A percentile compares a stretch with the other conserved stretches of the same genome.
Evolutionary conservation across 208 protist species (phyloP).

Genomic region (Leishmania turanica): DNA sequence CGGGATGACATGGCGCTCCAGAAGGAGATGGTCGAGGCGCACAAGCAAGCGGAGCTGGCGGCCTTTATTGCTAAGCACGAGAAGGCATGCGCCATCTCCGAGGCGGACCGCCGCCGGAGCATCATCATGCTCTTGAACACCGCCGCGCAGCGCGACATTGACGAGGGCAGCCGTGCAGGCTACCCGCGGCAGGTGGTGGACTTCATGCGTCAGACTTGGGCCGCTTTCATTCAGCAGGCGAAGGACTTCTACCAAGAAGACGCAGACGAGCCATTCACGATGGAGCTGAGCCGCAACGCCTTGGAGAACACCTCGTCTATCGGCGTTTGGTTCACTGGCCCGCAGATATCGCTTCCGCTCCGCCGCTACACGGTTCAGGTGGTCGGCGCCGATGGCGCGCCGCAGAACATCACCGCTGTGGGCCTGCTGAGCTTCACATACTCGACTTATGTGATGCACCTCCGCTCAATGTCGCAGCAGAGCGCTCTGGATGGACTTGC

Average conservation of each 20-base stretch:
- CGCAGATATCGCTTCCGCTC: conserved; percentile 64
- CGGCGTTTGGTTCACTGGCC: conserved; percentile 70
- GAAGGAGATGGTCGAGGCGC: conserved; percentile 20
- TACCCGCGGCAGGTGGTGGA: conserved; percentile 44
- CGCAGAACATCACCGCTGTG: conserved; percentile 55
- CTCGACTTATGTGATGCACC: conserved; percentile 80
- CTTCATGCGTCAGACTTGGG: conserved; percentile 67
- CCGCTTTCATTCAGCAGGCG: conserved; percentile 52
- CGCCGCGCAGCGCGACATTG: conserved; percentile 53
- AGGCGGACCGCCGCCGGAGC: conserved; percentile 35
- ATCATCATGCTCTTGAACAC: conserved; percentile 49
- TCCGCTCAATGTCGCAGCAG: conserved; percentile 49
- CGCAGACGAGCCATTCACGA: conserved; percentile 9
- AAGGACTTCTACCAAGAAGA: conserved; percentile 42
- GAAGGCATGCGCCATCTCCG: conserved; percentile 22
- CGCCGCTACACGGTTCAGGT: conserved; percentile 67
- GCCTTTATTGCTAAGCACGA: conserved; percentile 48
- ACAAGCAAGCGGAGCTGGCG: conserved; percentile 40
- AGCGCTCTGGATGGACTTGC: conserved; percentile 44
- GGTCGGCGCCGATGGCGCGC: conserved; percentile 28
- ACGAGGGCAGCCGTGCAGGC: conserved; percentile 3
- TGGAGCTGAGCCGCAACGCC: conserved; percentile 37
- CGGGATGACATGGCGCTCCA: conserved; percentile 49
- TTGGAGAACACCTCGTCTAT: conserved; percentile 76
- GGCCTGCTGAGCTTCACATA: conserved; percentile 71